Evolutionary conservation across 495 filamentous ascomycete genomes (phyloP).

Genomic region (Rhizodiscina lignyota): DNA sequence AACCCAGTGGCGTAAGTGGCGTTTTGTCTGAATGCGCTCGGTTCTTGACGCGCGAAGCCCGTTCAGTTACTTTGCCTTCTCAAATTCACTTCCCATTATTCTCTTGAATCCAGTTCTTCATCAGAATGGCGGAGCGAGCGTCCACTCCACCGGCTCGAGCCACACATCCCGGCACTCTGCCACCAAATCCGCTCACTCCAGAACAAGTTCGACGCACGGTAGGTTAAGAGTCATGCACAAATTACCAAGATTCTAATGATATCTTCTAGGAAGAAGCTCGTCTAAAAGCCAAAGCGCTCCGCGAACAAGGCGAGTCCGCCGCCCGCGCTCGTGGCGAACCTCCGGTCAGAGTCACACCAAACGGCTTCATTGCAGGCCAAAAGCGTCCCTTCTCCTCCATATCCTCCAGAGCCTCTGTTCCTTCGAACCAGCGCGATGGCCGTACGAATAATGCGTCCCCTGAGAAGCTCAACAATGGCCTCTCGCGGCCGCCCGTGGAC

Average conservation of each 20-base stretch:
- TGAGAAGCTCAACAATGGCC: conserved; percentile 2
- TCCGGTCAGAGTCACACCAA: too few species aligned
- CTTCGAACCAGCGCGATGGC: conserved; percentile 53
- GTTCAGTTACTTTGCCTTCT: too few species aligned
- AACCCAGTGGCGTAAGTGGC: too few species aligned
- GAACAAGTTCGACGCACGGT: conserved; percentile 6
- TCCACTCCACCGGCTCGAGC: too few species aligned
- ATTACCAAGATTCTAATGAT: neutral
- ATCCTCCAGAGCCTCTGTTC: conserved; percentile 34
- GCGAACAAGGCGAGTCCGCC: conserved; percentile 37
- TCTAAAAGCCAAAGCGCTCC: conserved; percentile 78
- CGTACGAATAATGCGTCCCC: conserved; percentile 19
- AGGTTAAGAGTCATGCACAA: neutral
- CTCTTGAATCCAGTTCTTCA: too few species aligned
- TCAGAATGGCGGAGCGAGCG: too few species aligned
- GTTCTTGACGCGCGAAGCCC: too few species aligned
- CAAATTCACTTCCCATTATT: too few species aligned
- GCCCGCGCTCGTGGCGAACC: conserved; percentile 17
- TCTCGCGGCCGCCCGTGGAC: conserved; percentile 25
- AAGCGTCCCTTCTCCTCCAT: conserved; percentile 50
- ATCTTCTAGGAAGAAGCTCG: conserved; percentile 64
- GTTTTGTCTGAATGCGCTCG: too few species aligned
- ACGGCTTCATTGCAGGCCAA: too few species aligned
- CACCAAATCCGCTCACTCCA: neutral
- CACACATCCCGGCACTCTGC: neutral